A percentile compares a stretch with the other conserved stretches of the same genome.
phyloP scores from a whole-genome alignment of 1,284 basidiomycete species.

The Cronartium quercuum region DNA sequence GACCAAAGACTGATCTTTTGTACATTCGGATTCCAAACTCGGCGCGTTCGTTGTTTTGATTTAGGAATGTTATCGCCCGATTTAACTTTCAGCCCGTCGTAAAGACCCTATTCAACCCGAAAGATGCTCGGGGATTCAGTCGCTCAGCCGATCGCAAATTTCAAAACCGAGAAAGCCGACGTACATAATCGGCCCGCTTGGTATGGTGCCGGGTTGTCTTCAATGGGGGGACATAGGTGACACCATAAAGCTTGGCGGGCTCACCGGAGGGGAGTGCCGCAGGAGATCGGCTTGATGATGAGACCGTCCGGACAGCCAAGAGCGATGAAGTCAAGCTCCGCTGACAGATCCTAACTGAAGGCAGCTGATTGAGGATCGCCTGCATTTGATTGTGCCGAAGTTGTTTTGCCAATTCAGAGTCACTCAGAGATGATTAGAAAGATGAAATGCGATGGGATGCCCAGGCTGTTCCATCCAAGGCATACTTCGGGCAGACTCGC shows the following conservation, averaged over 20 bases:
- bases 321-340: not conserved
- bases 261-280: not conserved
- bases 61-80: conserved; percentile 79
- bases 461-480: too few relatives aligned
- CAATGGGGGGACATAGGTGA: conserved; percentile 32
- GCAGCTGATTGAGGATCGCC: not conserved
- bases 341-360: not conserved
- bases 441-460: too few relatives aligned
- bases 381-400: not conserved
- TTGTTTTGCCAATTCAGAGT: too few relatives aligned
- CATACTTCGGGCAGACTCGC: too few relatives aligned
- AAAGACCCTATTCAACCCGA: conserved; percentile 54
- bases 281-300: not conserved
- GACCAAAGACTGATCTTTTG: conserved; percentile 66
- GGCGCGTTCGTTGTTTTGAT: conserved; percentile 82
- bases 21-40: conserved; percentile 81
- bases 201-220: conserved; percentile 29
- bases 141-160: not conserved
- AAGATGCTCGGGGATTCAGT: not conserved
- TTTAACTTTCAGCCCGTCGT: conserved; percentile 69
- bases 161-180: not conserved
- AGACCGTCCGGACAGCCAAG: not conserved
- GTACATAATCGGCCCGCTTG: conserved; percentile 19
- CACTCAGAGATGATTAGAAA: too few relatives aligned
- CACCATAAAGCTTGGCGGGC: conserved; percentile 15